phyloP scores from a whole-genome alignment of 2,329 filamentous ascomycete genomes.

The Penicillium sp. region DNA sequence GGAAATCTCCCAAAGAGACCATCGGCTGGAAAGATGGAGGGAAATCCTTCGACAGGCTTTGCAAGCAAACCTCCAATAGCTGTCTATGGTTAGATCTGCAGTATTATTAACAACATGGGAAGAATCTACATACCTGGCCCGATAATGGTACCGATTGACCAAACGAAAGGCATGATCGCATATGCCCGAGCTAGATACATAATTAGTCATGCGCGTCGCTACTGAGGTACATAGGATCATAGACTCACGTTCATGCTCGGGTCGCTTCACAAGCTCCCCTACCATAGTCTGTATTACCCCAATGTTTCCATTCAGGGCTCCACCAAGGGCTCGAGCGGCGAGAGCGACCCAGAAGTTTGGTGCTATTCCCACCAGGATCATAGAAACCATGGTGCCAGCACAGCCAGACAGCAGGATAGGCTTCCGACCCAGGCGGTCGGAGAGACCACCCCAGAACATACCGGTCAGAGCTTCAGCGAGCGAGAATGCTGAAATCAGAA shows the following conservation, averaged over 20 bases:
- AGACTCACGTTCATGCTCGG: constrained; percentile 77
- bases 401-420: constrained; percentile 81
- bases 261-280: constrained; percentile 77
- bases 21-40: constrained; percentile 63
- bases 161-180: constrained; percentile 91
- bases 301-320: constrained; percentile 86
- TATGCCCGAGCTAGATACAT: constrained; percentile 68
- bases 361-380: constrained; percentile 79
- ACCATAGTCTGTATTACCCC: constrained; percentile 93
- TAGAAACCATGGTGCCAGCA: constrained; percentile 75
- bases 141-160: constrained; percentile 85
- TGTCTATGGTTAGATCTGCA: constrained; percentile 16
- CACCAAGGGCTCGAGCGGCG: constrained; percentile 71
- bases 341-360: constrained; percentile 82
- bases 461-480: constrained; percentile 79
- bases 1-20: constrained; percentile 76
- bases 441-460: constrained; percentile 83
- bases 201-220: neutral
- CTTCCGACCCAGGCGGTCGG: constrained; percentile 79
- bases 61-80: constrained; percentile 86
- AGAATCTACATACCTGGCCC: constrained; percentile 56
- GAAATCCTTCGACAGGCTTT: constrained; percentile 72
- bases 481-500: constrained; percentile 83
- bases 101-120: neutral
- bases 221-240: too few relatives aligned